These are phyloP conservation scores for Aspergillus wentii DNA, from an alignment of 495 filamentous ascomycete species.

Conservation along the genomic window DNA sequence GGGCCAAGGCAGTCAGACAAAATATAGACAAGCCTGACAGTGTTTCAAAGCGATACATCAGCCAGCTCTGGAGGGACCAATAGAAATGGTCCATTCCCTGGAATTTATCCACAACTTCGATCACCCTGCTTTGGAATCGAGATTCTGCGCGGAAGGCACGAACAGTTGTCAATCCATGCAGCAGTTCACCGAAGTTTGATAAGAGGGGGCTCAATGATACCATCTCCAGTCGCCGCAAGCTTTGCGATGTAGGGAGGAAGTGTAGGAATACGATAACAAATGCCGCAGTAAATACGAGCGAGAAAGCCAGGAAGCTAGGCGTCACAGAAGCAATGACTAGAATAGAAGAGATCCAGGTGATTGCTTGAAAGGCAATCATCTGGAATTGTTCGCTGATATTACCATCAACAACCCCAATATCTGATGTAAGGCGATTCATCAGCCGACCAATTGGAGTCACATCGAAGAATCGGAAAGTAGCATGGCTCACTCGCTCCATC, in stretches of 20 bases:
- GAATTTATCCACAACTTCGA: slow-evolving; percentile 72
- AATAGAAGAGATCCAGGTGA: slow-evolving; percentile 67
- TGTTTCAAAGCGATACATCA: slow-evolving; percentile 70
- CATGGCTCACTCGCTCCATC: slow-evolving; percentile 63
- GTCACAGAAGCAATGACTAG: slow-evolving; percentile 71
- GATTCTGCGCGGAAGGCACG: slow-evolving; percentile 67
- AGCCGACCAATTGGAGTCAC: slow-evolving; percentile 76
- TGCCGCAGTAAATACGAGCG: slow-evolving; percentile 51
- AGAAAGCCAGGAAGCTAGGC: slow-evolving; percentile 67
- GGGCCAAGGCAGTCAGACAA: slow-evolving; percentile 60
- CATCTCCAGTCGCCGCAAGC: slow-evolving; percentile 75
- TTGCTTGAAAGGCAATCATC: slow-evolving; percentile 54
- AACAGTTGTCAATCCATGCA: slow-evolving; percentile 76
- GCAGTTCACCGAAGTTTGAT: slow-evolving; percentile 77
- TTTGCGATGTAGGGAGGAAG: slow-evolving; percentile 80
- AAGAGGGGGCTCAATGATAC: slow-evolving; percentile 76
- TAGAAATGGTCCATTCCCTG: slow-evolving; percentile 94
- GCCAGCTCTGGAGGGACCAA: slow-evolving; percentile 79
- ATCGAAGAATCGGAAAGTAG: slow-evolving; percentile 84
- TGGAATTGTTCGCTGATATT: slow-evolving; percentile 68
- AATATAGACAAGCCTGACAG: slow-evolving; percentile 69
- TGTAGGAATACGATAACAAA: slow-evolving; percentile 66
- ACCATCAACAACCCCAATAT: slow-evolving; percentile 79
- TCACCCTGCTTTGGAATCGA: slow-evolving; percentile 70
- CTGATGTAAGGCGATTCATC: slow-evolving; percentile 83